Percentiles rank a stretch among this genome's conserved stretches.
phyloP scores from a whole-genome alignment of 371 early-diverging fungal species.

The Rhizopus microsporus region DNA sequence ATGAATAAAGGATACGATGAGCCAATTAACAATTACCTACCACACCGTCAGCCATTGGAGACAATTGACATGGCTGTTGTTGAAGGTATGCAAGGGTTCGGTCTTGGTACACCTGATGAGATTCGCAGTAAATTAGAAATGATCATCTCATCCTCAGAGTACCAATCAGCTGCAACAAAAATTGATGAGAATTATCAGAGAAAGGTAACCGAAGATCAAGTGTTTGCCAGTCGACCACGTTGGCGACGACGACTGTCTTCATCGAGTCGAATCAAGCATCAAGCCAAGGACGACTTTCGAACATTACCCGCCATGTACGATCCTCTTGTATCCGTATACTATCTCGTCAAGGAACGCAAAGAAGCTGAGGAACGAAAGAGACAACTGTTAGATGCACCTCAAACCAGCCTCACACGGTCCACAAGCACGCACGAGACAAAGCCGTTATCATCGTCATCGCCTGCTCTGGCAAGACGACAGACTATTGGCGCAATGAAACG shows the following conservation, averaged over 20 bases:
- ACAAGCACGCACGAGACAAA: neutral
- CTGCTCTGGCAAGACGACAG: neutral
- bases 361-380: slow-evolving; percentile 36
- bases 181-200: slow-evolving; percentile 36
- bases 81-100: slow-evolving; percentile 52
- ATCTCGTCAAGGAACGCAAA: slow-evolving; percentile 77
- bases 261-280: slow-evolving; percentile 10
- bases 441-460: neutral
- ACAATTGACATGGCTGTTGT: slow-evolving; percentile 41
- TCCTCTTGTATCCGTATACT: slow-evolving; percentile 84
- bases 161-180: slow-evolving; percentile 36
- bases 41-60: slow-evolving; percentile 36
- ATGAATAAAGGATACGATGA: slow-evolving; percentile 65
- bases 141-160: slow-evolving; percentile 33
- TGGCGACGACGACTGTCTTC: slow-evolving; percentile 23
- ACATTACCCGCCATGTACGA: slow-evolving; percentile 53
- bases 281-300: slow-evolving; percentile 36
- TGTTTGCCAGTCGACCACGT: slow-evolving; percentile 15
- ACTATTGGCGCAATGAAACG: neutral
- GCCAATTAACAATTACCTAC: slow-evolving; percentile 39
- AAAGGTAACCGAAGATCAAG: slow-evolving; percentile 21
- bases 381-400: slow-evolving; percentile 18
- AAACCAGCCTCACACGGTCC: slow-evolving; percentile 2
- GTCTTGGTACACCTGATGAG: slow-evolving; percentile 35
- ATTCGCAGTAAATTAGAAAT: slow-evolving; percentile 31